Evolutionary conservation across 2,329 filamentous ascomycete species (phyloP).

Genomic region (Talaromyces pinophilus): DNA sequence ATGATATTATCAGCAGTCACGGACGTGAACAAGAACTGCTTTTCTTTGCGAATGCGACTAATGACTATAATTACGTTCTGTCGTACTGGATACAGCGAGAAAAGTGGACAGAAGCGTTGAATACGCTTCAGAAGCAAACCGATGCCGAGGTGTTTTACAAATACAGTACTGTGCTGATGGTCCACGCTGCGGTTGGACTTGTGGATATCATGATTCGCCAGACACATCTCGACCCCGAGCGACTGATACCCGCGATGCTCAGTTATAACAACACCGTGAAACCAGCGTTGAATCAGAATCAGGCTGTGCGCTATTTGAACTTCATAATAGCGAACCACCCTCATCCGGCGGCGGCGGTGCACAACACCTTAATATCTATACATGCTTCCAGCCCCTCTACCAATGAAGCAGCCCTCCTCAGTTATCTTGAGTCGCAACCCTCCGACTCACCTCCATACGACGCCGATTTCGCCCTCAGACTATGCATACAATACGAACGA

Average conservation of each 20-base stretch:
- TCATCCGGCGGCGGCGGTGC: conserved; percentile 80
- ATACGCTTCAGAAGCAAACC: conserved; percentile 88
- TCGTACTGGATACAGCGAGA: conserved; percentile 98
- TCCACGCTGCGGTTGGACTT: conserved; percentile 76
- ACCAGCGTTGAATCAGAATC: conserved; percentile 72
- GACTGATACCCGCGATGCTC: conserved; percentile 86
- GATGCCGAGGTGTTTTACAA: conserved; percentile 93
- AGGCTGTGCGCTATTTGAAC: conserved; percentile 89
- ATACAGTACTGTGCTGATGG: conserved; percentile 96
- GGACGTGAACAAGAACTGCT: conserved; percentile 90
- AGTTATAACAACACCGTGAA: conserved; percentile 80
- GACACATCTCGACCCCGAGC: conserved; percentile 77
- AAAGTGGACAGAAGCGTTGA: conserved; percentile 82
- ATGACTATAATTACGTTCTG: conserved; percentile 92
- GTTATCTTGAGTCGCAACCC: conserved; percentile 88
- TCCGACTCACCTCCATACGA: conserved; percentile 85
- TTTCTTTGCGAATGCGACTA: conserved; percentile 82
- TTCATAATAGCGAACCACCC: conserved; percentile 83
- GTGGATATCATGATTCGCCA: conserved; percentile 97
- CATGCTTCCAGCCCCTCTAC: conserved; percentile 82
- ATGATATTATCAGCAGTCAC: conserved; percentile 94
- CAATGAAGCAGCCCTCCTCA: conserved; percentile 81
- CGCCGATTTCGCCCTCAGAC: conserved; percentile 89
- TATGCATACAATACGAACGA: conserved; percentile 92
- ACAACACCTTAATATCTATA: conserved; percentile 95